Base-by-base conservation (phyloP, 306 rosid species). In the Dryas drummondii region DNA sequence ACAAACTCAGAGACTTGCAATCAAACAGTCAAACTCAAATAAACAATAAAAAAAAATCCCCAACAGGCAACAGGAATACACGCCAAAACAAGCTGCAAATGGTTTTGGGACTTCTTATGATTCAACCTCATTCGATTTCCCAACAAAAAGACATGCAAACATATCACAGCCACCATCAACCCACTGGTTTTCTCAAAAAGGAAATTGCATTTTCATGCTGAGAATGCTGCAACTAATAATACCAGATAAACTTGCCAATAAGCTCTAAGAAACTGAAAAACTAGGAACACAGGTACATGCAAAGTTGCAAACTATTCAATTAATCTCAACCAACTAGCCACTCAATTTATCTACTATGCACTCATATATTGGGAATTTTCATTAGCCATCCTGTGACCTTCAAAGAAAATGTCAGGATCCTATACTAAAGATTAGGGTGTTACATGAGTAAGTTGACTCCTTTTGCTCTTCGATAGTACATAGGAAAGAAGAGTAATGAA, bases 391-490 rank as follows among this genome's bases (percentile, higher is more conserved):
- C 16, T 40, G 51, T 22, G 15, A 16, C 48, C 15, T 6, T 32
- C 4, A 69, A 51, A 22, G 22, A 52, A n/a, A 40, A 66, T 10
- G 4, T 41, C 52, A 70, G 4, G 12, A 53, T 54, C 52, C 49
- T 41, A 32, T 32, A 32, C 50, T 41, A 5, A 40, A 5, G n/a
- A 9, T 40, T 53, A 40, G 51, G 4, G 5, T 69, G 61, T 52
- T 17, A 16, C 15, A 69, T 16, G 37, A 15, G 59, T 49, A 68
- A 68, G 32, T 68, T 27, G 60, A 69, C 46, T 68, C 56, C 22
- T 0, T 26, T 48, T 50, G 41, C 22, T 67, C 45, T 67, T 49
- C 12, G 22, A 0, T 67, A 5, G 26, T 4, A 68, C 9, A 37
- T 4, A 27, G 41, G 42, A 26, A 32, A 61, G 4, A 19, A 47